Evolutionary conservation across 1,139 yeast genomes (phyloP).

Genomic region (Petasospora rhodanensis): DNA sequence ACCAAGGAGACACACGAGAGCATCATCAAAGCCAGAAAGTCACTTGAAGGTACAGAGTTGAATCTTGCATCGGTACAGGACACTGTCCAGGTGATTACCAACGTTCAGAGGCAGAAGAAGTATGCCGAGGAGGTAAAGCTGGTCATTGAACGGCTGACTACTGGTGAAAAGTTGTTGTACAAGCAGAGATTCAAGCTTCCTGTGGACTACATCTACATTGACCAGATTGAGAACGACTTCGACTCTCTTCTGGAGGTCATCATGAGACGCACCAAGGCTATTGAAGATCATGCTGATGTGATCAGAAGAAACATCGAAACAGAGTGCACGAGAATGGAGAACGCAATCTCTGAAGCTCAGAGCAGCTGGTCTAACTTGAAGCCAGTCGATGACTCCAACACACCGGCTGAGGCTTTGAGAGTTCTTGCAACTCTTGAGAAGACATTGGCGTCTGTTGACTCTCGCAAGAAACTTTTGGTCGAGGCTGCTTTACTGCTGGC

Average conservation of each 20-base stretch:
- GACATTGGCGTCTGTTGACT: conserved; percentile 24
- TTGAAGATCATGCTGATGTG: conserved; percentile 42
- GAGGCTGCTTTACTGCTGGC: conserved; percentile 42
- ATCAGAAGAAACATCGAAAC: conserved; percentile 40
- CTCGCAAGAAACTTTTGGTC: conserved; percentile 29
- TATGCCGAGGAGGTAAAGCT: conserved; percentile 1
- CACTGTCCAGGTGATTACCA: conserved; percentile 34
- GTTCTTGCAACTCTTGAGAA: conserved; percentile 41
- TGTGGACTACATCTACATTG: conserved; percentile 54
- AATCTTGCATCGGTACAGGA: conserved; percentile 35
- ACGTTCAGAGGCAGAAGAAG: conserved; percentile 33
- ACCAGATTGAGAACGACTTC: conserved; percentile 56
- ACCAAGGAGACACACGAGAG: conserved; percentile 29
- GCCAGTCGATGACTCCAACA: conserved; percentile 42
- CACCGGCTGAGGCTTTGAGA: conserved; percentile 49
- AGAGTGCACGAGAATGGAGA: conserved; percentile 39
- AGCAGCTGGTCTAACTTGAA: conserved; percentile 48
- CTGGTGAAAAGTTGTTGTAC: conserved; percentile 43
- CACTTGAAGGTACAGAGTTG: conserved; percentile 32
- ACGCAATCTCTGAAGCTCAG: conserved; percentile 28
- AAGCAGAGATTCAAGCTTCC: conserved; percentile 48
- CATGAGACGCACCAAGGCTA: conserved; percentile 32
- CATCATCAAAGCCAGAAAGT: conserved; percentile 28
- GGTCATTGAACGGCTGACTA: conserved; percentile 27
- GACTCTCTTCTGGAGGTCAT: conserved; percentile 42